Conservation (phyloP, 2,329 filamentous ascomycete species). For the Fusarium pseudograminearum region DNA sequence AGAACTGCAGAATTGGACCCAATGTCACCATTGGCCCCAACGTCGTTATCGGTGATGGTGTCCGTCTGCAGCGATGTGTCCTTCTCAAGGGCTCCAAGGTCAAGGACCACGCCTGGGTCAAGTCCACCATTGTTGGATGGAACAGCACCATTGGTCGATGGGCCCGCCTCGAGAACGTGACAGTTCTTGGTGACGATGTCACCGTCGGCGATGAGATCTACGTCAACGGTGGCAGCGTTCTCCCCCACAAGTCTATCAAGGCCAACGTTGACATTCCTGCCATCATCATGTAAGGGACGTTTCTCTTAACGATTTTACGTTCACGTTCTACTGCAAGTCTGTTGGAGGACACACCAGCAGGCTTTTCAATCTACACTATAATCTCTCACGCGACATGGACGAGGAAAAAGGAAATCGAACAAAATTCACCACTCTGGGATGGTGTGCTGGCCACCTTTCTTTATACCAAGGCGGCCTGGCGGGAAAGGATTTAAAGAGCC, state of each 20-base stretch:
- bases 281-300: constrained; percentile 72
- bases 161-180: constrained; percentile 97
- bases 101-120: constrained; percentile 99
- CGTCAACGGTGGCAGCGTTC: constrained; percentile 94
- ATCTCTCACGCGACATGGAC: constrained; percentile 36
- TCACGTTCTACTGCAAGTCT: constrained; percentile 9
- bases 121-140: constrained; percentile 98
- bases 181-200: constrained; percentile 97
- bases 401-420: constrained; percentile 38
- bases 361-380: constrained; percentile 26
- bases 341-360: constrained; percentile 43
- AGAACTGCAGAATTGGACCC: constrained; percentile 97
- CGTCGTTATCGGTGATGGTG: constrained; percentile 92
- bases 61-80: constrained; percentile 92
- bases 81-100: constrained; percentile 90
- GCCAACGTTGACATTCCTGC: constrained; percentile 88
- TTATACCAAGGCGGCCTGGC: constrained; percentile 39
- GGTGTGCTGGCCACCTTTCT: constrained; percentile 46
- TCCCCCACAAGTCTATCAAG: constrained; percentile 99
- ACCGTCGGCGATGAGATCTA: constrained; percentile 98
- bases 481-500: constrained; percentile 35
- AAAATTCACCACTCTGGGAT: constrained; percentile 49
- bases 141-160: constrained; percentile 96
- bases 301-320: constrained; percentile 9
- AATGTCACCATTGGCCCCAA: constrained; percentile 96